Percentiles rank a stretch among this genome's conserved stretches.
Conservation (phyloP, 2,329 filamentous ascomycete genomes). For the Neonectria coccinea region DNA sequence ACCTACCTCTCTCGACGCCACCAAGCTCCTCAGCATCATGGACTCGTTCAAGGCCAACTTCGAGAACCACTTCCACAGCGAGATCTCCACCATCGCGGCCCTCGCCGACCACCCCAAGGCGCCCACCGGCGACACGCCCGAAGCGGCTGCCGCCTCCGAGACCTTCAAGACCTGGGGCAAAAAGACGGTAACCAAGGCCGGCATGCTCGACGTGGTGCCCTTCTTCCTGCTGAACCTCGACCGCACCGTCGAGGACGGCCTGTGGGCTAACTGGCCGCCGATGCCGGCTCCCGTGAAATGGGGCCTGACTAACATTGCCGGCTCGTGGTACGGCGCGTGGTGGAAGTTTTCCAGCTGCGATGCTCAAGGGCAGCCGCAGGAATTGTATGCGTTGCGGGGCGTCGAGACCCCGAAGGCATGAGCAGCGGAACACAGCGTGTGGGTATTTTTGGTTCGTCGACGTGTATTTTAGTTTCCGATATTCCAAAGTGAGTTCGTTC, state of each 20-base stretch:
- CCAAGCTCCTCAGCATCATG: constrained; percentile 63
- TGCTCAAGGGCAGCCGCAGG: constrained; percentile 62
- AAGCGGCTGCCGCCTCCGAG: constrained; percentile 58
- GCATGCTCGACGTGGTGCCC: constrained; percentile 69
- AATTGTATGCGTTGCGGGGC: constrained; percentile 61
- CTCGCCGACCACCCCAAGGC: constrained; percentile 63
- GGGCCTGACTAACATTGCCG: constrained; percentile 69
- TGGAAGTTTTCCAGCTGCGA: constrained; percentile 77
- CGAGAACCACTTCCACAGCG: constrained; percentile 66
- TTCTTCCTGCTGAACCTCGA: constrained; percentile 75
- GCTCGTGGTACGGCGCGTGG: constrained; percentile 66
- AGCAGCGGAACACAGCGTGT: neutral
- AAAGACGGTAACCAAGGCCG: constrained; percentile 71
- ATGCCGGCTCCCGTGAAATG: constrained; percentile 71
- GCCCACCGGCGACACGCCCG: constrained; percentile 59
- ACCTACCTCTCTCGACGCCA: constrained; percentile 57
- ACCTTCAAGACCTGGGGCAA: constrained; percentile 73
- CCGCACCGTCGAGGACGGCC: constrained; percentile 66
- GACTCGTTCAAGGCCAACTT: constrained; percentile 62
- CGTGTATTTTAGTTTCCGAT: constrained; percentile 2
- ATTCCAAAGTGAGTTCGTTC: constrained; percentile 1
- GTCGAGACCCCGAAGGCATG: neutral
- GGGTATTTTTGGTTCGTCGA: neutral
- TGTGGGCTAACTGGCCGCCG: constrained; percentile 73
- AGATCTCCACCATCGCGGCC: constrained; percentile 63